Conservation (phyloP, 1,139 yeast species). For the Sugiyamaella japonica region DNA sequence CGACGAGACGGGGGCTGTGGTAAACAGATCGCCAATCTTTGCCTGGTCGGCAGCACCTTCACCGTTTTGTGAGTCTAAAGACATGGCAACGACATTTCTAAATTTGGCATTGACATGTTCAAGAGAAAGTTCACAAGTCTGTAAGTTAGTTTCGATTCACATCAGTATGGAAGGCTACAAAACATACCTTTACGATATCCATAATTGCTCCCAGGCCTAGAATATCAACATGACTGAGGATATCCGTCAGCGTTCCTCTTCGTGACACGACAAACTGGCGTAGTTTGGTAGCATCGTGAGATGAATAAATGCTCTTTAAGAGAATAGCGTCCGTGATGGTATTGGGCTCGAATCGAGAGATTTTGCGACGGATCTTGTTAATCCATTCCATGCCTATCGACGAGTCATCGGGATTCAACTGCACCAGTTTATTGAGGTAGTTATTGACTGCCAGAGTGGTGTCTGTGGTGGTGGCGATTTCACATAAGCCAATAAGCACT, state of each 20-base stretch:
- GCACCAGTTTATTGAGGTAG: constrained; percentile 49
- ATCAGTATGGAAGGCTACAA: too few species aligned
- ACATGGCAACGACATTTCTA: constrained; percentile 38
- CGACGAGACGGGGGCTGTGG: not conserved
- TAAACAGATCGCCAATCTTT: not conserved
- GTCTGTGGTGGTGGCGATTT: constrained; percentile 43
- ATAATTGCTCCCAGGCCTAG: constrained; percentile 65
- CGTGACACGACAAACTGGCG: constrained; percentile 37
- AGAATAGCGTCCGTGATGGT: constrained; percentile 41
- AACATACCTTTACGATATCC: constrained; percentile 41
- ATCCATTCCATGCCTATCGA: constrained; percentile 36
- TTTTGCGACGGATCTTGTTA: constrained; percentile 28
- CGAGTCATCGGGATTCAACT: constrained; percentile 39
- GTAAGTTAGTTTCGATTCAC: constrained; percentile 23
- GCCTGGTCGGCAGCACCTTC: constrained; percentile 14
- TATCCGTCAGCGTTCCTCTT: constrained; percentile 38
- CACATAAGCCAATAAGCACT: constrained; percentile 58
- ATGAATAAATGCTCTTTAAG: constrained; percentile 36
- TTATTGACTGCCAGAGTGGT: constrained; percentile 51
- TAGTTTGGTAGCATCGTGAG: constrained; percentile 29
- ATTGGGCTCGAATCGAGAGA: constrained; percentile 35
- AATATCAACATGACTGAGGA: constrained; percentile 67
- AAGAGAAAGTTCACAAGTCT: constrained; percentile 37
- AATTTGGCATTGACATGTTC: constrained; percentile 43
- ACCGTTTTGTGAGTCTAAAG: constrained; percentile 14